phyloP scores from a whole-genome alignment of 2,329 filamentous ascomycete genomes.

The Sphaerostilbella broomeana region DNA sequence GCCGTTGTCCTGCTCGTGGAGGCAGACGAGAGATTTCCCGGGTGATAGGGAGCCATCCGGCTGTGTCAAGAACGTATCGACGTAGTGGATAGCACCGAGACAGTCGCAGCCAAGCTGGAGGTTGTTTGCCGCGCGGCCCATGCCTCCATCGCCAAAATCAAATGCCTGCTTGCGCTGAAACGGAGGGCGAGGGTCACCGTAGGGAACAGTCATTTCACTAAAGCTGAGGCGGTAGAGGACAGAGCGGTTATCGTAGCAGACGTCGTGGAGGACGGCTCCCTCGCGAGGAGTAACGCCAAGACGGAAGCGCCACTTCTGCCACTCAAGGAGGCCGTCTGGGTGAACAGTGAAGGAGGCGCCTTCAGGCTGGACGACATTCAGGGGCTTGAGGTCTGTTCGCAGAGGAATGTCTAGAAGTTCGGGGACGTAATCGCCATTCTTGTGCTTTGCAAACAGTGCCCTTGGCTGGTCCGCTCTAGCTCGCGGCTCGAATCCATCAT shows the following conservation, averaged over 20 bases:
- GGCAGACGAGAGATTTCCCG: constrained; percentile 55
- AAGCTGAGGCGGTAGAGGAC: constrained; percentile 61
- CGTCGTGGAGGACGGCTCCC: constrained; percentile 62
- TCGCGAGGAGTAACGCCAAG: constrained; percentile 65
- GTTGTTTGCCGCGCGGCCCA: constrained; percentile 62
- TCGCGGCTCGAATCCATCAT: constrained; percentile 37
- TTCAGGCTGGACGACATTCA: constrained; percentile 65
- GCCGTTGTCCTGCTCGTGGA: constrained; percentile 66
- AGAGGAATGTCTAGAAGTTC: constrained; percentile 43
- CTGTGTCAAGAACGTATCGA: constrained; percentile 50
- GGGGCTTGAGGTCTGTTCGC: constrained; percentile 55
- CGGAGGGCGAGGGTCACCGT: constrained; percentile 57
- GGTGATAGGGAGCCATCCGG: constrained; percentile 46
- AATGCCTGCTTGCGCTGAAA: constrained; percentile 67
- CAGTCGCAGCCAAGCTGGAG: constrained; percentile 64
- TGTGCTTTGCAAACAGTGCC: constrained; percentile 39
- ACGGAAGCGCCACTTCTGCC: constrained; percentile 65
- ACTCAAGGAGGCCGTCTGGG: constrained; percentile 42
- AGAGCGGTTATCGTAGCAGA: constrained; percentile 59
- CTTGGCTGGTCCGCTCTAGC: constrained; percentile 32
- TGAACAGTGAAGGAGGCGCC: constrained; percentile 59
- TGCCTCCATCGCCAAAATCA: constrained; percentile 63
- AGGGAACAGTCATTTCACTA: constrained; percentile 65
- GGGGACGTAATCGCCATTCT: constrained; percentile 40
- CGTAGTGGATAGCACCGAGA: constrained; percentile 59